Conservation (phyloP, 805 yeast genomes). For the Starmerella riodocensis region DNA sequence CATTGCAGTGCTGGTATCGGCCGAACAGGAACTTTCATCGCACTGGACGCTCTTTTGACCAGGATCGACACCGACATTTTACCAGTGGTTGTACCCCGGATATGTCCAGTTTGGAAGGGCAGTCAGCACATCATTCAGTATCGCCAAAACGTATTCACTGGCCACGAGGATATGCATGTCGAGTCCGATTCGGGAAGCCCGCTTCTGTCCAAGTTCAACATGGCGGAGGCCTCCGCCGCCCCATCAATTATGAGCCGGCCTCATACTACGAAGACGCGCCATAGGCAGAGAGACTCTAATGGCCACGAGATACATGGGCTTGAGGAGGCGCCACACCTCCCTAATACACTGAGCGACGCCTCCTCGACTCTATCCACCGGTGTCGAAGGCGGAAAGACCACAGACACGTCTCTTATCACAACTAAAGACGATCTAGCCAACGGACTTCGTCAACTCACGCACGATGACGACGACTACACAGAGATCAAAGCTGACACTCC, state of each 20-base stretch:
- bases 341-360: not conserved
- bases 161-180: constrained; percentile 5
- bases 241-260: not conserved
- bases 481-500: not conserved
- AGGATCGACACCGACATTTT: constrained; percentile 20
- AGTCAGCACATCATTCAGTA: constrained; percentile 9
- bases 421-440: not conserved
- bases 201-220: constrained; percentile 17
- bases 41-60: constrained; percentile 41
- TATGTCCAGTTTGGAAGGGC: constrained; percentile 19
- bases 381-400: not conserved
- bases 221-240: constrained; percentile 7
- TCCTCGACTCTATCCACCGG: not conserved
- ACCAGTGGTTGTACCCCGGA: constrained; percentile 13
- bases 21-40: constrained; percentile 79
- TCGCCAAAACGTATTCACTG: constrained; percentile 18
- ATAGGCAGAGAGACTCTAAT: not conserved
- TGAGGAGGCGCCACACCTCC: not conserved
- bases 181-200: constrained; percentile 6
- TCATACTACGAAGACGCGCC: not conserved
- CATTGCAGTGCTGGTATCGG: constrained; percentile 99
- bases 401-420: not conserved
- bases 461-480: not conserved
- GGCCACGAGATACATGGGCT: not conserved
- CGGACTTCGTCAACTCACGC: not conserved